These are phyloP conservation scores for Aristolochia contorta DNA, from an alignment of 164 flowering plant species.

Conservation along the genomic window DNA sequence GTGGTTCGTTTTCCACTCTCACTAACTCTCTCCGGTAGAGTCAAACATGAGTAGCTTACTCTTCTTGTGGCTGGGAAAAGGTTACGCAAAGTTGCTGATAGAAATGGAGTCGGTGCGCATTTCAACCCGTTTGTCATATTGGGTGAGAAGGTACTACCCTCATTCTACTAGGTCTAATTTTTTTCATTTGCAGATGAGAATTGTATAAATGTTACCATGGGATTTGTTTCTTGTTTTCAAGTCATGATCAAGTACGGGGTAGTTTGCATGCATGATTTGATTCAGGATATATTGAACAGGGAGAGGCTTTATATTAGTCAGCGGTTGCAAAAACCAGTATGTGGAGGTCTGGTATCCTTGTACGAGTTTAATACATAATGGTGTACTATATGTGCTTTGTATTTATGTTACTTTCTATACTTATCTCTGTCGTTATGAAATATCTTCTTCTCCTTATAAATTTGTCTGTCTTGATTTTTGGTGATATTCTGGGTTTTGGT, in stretches of 20 bases:
- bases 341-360: constrained; percentile 14
- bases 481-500: too few species aligned
- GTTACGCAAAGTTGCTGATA: constrained; percentile 63
- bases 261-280: constrained; percentile 77
- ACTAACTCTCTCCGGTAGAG: too few species aligned
- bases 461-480: too few species aligned
- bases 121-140: constrained; percentile 78
- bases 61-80: constrained; percentile 23
- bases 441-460: too few species aligned
- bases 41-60: too few species aligned
- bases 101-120: constrained; percentile 86
- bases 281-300: constrained; percentile 71
- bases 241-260: constrained; percentile 90
- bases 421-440: too few species aligned
- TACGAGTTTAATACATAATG: too few species aligned
- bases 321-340: constrained; percentile 89
- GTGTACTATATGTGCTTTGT: too few species aligned
- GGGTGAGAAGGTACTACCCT: constrained; percentile 44
- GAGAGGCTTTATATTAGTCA: constrained; percentile 80
- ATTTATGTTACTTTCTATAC: too few species aligned
- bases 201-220: not conserved
- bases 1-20: not conserved
- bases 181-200: not conserved
- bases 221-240: not conserved
- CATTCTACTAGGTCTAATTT: not conserved